These are phyloP conservation scores for Hemisphaericaspora xylanilytica DNA, from an alignment of 1,139 yeast species.

Conservation along the genomic window DNA sequence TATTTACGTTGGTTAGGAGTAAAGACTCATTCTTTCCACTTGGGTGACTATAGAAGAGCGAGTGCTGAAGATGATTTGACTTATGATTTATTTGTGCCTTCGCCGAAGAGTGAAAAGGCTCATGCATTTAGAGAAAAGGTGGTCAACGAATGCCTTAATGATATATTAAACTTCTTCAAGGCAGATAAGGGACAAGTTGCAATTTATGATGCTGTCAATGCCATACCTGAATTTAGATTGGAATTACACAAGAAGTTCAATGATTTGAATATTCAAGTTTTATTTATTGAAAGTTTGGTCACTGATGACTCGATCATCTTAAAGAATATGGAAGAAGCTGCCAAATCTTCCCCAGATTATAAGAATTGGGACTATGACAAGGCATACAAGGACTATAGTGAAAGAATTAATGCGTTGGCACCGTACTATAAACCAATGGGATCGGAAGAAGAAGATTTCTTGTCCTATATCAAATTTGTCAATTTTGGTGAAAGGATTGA, in stretches of 20 bases:
- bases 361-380: constrained; percentile 62
- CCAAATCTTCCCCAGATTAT: constrained; percentile 87
- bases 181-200: constrained; percentile 88
- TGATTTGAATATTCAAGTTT: constrained; percentile 62
- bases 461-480: constrained; percentile 77
- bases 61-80: constrained; percentile 54
- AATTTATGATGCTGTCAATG: constrained; percentile 93
- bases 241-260: constrained; percentile 55
- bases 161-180: constrained; percentile 67
- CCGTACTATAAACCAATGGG: constrained; percentile 55
- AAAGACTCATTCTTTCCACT: constrained; percentile 85
- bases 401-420: constrained; percentile 49
- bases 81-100: constrained; percentile 67
- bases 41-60: constrained; percentile 86
- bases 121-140: constrained; percentile 56
- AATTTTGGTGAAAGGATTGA: constrained; percentile 89
- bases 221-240: constrained; percentile 64
- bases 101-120: constrained; percentile 55
- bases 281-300: constrained; percentile 85
- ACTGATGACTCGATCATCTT: constrained; percentile 69
- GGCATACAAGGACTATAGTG: constrained; percentile 61
- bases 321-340: constrained; percentile 76
- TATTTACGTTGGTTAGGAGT: constrained; percentile 95
- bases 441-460: constrained; percentile 40
- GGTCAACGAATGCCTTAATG: constrained; percentile 63